These are phyloP conservation scores for Zygosaccharomyces bailii DNA, from an alignment of 805 yeast genomes.

Conservation along the genomic window DNA sequence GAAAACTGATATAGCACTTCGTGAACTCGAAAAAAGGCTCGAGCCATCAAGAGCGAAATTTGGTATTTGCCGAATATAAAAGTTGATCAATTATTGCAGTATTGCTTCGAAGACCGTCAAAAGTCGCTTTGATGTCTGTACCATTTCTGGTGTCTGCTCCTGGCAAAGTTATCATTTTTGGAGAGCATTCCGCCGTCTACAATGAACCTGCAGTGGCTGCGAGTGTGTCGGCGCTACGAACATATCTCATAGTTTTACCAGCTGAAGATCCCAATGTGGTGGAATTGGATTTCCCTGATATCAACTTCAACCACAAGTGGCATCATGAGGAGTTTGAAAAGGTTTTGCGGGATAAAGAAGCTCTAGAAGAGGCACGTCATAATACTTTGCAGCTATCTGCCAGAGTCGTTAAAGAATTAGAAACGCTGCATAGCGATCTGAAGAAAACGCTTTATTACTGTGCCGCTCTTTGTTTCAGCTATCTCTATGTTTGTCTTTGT, in stretches of 20 bases:
- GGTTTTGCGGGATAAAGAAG: constrained; percentile 20
- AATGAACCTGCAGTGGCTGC: constrained; percentile 96
- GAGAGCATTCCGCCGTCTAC: constrained; percentile 95
- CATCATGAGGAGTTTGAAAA: constrained; percentile 22
- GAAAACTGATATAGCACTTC: neutral
- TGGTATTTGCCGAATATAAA: neutral
- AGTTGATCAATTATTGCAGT: neutral
- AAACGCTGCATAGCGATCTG: constrained; percentile 43
- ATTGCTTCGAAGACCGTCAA: neutral
- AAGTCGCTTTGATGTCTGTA: constrained; percentile 16
- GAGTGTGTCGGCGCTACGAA: constrained; percentile 72
- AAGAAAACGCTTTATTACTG: constrained; percentile 60
- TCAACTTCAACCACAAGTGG: constrained; percentile 66
- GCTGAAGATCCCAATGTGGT: constrained; percentile 42
- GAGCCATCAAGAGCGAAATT: neutral
- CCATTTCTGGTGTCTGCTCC: constrained; percentile 89
- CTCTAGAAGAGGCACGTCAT: constrained; percentile 18
- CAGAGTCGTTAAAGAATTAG: constrained; percentile 50
- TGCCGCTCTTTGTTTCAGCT: constrained; percentile 81
- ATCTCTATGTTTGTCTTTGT: constrained; percentile 64
- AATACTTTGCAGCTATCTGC: constrained; percentile 57
- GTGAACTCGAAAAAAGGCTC: neutral
- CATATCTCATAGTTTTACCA: constrained; percentile 66
- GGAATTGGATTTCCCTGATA: constrained; percentile 79
- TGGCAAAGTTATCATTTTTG: constrained; percentile 92